Evolutionary conservation across 495 filamentous ascomycete species (phyloP).

Genomic region (Neurospora tetraspora): DNA sequence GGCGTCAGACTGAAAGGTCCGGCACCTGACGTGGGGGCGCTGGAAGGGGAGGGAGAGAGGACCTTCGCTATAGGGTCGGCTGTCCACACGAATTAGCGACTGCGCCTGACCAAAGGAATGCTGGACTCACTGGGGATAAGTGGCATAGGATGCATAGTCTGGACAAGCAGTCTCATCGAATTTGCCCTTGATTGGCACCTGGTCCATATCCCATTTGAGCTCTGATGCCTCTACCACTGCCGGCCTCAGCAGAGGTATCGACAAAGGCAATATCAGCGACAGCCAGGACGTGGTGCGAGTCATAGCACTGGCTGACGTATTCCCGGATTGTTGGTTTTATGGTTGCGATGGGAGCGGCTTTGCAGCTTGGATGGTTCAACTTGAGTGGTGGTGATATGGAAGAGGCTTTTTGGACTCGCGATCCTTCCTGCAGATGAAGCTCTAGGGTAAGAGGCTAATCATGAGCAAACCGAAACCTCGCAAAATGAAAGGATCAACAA

Average conservation of each 20-base stretch:
- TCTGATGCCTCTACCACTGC: slow-evolving; percentile 4
- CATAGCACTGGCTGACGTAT: neutral
- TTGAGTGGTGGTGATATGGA: neutral
- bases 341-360: neutral
- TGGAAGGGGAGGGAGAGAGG: slow-evolving; percentile 81
- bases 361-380: neutral
- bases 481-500: neutral
- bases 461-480: neutral
- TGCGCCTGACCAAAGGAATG: neutral
- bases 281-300: neutral
- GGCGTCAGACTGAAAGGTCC: slow-evolving; percentile 74
- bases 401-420: neutral
- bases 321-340: neutral
- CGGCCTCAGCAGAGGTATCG: slow-evolving; percentile 5
- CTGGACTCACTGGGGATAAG: slow-evolving; percentile 32
- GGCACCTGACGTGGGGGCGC: slow-evolving; percentile 66
- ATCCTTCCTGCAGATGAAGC: neutral
- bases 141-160: slow-evolving; percentile 42
- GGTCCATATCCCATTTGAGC: slow-evolving; percentile 5
- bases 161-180: slow-evolving; percentile 33
- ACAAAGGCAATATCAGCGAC: slow-evolving; percentile 10
- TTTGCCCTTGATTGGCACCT: slow-evolving; percentile 13
- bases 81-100: slow-evolving; percentile 14
- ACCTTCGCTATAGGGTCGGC: slow-evolving; percentile 69
- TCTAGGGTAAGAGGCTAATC: neutral